A percentile compares a stretch with the other conserved stretches of the same genome.
These are phyloP conservation scores for Suhomyces prunicola DNA, from an alignment of 805 yeast species.

Conservation along the genomic window DNA sequence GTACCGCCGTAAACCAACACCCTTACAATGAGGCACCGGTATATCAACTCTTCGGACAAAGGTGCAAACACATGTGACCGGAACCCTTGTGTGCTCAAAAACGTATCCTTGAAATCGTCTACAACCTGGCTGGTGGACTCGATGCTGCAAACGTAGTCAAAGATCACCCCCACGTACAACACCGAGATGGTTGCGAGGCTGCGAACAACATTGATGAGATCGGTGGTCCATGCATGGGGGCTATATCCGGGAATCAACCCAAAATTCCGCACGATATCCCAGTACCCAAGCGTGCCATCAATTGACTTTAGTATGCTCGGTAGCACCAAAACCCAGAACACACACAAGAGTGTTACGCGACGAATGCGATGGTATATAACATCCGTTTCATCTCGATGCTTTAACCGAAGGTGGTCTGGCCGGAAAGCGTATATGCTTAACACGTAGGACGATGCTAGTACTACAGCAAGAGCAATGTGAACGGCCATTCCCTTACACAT, in stretches of 20 bases:
- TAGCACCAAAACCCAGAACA: conserved; percentile 22
- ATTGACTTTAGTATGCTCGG: conserved; percentile 25
- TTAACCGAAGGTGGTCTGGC: conserved; percentile 19
- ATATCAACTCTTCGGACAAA: conserved; percentile 71
- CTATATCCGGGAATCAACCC: conserved; percentile 39
- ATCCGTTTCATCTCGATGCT: conserved; percentile 40
- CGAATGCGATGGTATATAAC: conserved; percentile 42
- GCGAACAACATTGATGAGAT: conserved; percentile 11
- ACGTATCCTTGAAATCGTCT: conserved; percentile 18
- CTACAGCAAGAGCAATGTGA: conserved; percentile 17
- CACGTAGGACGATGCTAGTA: conserved; percentile 48
- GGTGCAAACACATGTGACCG: conserved; percentile 72
- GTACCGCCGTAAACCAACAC: conserved; percentile 12
- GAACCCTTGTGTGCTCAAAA: conserved; percentile 37
- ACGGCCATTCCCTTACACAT: neutral
- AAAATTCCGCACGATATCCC: conserved; percentile 11
- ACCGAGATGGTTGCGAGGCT: conserved; percentile 10
- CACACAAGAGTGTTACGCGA: conserved; percentile 33
- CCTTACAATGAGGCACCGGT: conserved; percentile 46
- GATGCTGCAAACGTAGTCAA: conserved; percentile 9
- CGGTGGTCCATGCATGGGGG: conserved; percentile 8
- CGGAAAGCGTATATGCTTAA: conserved; percentile 32
- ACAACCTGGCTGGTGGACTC: neutral
- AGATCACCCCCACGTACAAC: conserved; percentile 20
- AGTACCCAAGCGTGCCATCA: conserved; percentile 4